Percentiles rank a stretch among this genome's conserved stretches.
Conservation (phyloP, 768 basidiomycete genomes). For the Austroboletus festivus region DNA sequence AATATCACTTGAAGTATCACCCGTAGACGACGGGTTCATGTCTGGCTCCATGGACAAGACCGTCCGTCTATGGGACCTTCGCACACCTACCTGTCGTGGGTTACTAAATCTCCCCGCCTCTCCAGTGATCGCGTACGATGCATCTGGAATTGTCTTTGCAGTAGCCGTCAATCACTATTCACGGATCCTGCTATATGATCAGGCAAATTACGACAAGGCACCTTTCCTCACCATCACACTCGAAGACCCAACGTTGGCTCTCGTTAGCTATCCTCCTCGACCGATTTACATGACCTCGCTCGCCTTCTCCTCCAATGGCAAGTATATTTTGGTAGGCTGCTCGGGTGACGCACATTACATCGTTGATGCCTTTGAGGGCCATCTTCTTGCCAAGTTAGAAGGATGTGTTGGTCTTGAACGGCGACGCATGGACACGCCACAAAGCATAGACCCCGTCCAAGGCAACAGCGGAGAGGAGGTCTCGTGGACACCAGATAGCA, state of each 20-base stretch:
- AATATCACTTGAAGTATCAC: constrained; percentile 86
- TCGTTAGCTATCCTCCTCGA: constrained; percentile 81
- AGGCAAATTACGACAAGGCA: constrained; percentile 83
- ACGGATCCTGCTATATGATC: constrained; percentile 82
- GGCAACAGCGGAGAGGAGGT: constrained; percentile 93
- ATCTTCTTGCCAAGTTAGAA: constrained; percentile 78
- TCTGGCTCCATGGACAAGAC: constrained; percentile 93
- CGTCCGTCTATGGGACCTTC: constrained; percentile 94
- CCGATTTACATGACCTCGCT: constrained; percentile 89
- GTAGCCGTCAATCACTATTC: constrained; percentile 81
- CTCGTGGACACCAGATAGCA: constrained; percentile 91
- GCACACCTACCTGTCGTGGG: constrained; percentile 74
- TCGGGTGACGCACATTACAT: constrained; percentile 92
- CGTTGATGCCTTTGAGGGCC: constrained; percentile 85
- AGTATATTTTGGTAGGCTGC: constrained; percentile 88
- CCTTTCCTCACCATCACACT: constrained; percentile 85
- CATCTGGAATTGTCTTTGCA: constrained; percentile 80
- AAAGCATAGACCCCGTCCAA: constrained; percentile 63
- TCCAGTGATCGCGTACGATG: constrained; percentile 83
- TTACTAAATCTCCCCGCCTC: constrained; percentile 69
- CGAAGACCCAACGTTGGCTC: constrained; percentile 72
- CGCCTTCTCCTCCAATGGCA: constrained; percentile 86
- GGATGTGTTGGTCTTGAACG: constrained; percentile 84
- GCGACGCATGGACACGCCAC: constrained; percentile 45
- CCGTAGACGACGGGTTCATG: constrained; percentile 93